phyloP scores from a whole-genome alignment of 495 filamentous ascomycete species.

The Sporormia fimetaria region DNA sequence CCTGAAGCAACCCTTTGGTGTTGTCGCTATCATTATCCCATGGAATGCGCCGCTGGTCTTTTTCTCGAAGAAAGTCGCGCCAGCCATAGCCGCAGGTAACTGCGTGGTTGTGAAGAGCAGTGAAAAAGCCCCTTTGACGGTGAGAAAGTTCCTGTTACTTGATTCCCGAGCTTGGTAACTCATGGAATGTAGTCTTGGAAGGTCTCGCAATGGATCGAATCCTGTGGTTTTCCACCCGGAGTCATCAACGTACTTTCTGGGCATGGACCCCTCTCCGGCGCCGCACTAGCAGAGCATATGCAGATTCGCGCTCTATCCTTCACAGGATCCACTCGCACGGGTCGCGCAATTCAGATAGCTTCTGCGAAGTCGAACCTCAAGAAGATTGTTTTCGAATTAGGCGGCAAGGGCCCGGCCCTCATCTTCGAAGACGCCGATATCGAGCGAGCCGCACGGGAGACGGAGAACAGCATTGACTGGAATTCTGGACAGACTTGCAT shows the following conservation, averaged over 20 bases:
- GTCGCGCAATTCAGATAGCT: constrained; percentile 57
- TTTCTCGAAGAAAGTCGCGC: constrained; percentile 24
- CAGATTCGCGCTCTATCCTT: constrained; percentile 66
- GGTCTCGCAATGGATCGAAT: constrained; percentile 45
- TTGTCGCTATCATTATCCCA: constrained; percentile 30
- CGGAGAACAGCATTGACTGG: constrained; percentile 79
- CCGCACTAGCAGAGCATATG: constrained; percentile 53
- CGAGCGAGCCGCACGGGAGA: constrained; percentile 59
- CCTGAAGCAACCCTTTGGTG: constrained; percentile 29
- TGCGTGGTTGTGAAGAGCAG: constrained; percentile 44
- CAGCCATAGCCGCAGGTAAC: constrained; percentile 29
- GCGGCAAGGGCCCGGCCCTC: constrained; percentile 63
- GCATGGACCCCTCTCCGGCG: constrained; percentile 51
- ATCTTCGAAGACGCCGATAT: constrained; percentile 59
- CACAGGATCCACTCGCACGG: constrained; percentile 66
- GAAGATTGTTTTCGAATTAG: constrained; percentile 72
- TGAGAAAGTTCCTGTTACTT: constrained; percentile 71
- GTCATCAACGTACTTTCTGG: constrained; percentile 75
- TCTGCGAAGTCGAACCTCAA: constrained; percentile 60
- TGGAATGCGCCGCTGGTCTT: constrained; percentile 31
- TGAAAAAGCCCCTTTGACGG: constrained; percentile 74
- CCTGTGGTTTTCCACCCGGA: constrained; percentile 62
- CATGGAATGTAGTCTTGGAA: constrained; percentile 58
- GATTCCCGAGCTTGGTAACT: constrained; percentile 53
- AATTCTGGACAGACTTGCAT: constrained; percentile 73